A percentile compares a stretch with the other conserved stretches of the same genome.
Conservation (phyloP, 108 stramenopile genomes). For the Fragilaria radians region DNA sequence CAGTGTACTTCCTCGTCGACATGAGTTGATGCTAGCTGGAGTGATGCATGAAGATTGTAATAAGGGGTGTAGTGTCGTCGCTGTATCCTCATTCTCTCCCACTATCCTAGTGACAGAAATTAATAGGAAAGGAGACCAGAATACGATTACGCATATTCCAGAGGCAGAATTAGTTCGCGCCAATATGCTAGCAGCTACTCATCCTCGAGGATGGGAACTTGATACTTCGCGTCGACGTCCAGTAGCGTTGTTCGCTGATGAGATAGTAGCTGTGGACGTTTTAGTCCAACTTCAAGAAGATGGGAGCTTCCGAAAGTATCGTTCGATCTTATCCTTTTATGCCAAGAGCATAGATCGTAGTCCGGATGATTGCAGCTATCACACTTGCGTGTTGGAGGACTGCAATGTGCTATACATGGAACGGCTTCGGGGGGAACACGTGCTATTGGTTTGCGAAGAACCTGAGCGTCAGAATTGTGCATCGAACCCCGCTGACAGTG, state of each 20-base stretch:
- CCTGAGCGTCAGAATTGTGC: neutral
- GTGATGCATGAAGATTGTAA: constrained; percentile 1
- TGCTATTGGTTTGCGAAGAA: neutral
- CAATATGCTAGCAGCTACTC: neutral
- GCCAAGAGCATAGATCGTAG: neutral
- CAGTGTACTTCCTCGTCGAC: neutral
- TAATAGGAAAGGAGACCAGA: neutral
- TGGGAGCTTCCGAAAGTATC: neutral
- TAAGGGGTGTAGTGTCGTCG: neutral
- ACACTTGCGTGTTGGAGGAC: neutral
- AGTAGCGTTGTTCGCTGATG: neutral
- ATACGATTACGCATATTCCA: neutral
- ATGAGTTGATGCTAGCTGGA: constrained; percentile 12
- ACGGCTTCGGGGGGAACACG: constrained; percentile 3
- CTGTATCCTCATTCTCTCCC: constrained; percentile 3
- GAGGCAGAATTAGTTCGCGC: neutral
- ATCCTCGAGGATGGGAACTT: neutral
- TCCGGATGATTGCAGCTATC: neutral
- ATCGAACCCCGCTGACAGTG: neutral
- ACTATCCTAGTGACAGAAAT: neutral
- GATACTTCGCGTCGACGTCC: neutral
- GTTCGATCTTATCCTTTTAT: constrained; percentile 4
- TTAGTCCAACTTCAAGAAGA: neutral
- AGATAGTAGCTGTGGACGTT: neutral
- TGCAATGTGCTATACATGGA: constrained; percentile 1